A percentile compares a stretch with the other conserved stretches of the same genome.
Conservation (phyloP, 306 rosid species). For the Medicago arabica region DNA sequence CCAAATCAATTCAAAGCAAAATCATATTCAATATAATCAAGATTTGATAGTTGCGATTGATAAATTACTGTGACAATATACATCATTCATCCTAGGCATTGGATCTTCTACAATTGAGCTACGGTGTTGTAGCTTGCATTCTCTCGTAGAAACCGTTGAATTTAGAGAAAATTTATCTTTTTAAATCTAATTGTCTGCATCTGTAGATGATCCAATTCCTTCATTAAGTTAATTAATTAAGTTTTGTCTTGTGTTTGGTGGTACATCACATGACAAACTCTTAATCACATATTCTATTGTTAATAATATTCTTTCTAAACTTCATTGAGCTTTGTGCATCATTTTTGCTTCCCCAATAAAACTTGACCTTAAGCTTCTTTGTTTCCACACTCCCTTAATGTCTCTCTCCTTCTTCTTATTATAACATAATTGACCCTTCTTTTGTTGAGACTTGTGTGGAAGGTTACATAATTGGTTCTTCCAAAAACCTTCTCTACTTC, state of each 20-base stretch:
- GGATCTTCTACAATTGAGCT: too few species aligned
- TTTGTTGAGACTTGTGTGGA: not conserved
- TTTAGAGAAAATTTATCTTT: too few species aligned
- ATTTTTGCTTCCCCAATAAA: constrained; percentile 69
- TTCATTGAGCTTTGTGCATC: constrained; percentile 54
- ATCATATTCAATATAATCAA: constrained; percentile 2
- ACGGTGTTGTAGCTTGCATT: too few species aligned
- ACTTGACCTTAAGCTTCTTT: constrained; percentile 52
- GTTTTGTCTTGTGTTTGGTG: constrained; percentile 43
- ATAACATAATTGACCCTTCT: not conserved
- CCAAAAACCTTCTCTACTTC: constrained; percentile 17
- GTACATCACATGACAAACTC: constrained; percentile 65
- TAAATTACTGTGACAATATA: constrained; percentile 18
- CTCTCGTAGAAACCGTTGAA: too few species aligned
- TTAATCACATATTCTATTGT: constrained; percentile 41
- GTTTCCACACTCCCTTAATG: constrained; percentile 25
- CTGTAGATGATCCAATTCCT: not conserved
- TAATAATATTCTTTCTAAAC: constrained; percentile 47
- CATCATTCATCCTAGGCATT: not conserved
- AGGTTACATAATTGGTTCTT: constrained; percentile 24
- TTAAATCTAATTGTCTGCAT: too few species aligned
- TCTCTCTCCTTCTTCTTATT: constrained; percentile 25
- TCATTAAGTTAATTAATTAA: not conserved
- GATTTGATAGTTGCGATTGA: constrained; percentile 7
- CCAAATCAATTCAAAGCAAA: not conserved